Percentiles rank a stretch among this genome's conserved stretches.
These are phyloP conservation scores for Pichia inconspicua DNA, from an alignment of 1,139 yeast genomes.

Conservation along the genomic window DNA sequence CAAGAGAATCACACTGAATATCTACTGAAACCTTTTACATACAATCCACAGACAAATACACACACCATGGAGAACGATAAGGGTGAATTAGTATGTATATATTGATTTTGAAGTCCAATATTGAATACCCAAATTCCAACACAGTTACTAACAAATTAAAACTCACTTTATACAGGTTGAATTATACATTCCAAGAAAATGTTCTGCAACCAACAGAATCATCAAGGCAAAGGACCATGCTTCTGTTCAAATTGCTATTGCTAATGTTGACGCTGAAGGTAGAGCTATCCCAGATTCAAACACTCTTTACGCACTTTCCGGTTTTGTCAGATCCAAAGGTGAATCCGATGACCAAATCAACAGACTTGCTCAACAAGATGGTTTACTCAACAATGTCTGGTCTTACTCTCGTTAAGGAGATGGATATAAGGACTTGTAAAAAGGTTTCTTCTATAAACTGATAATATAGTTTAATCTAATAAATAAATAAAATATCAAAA, in stretches of 20 bases:
- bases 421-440: too few species aligned
- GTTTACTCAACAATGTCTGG: slow-evolving; percentile 98
- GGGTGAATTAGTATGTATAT: slow-evolving; percentile 91
- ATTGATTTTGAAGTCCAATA: background rate
- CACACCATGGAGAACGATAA: slow-evolving; percentile 92
- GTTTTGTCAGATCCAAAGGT: slow-evolving; percentile 85
- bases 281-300: slow-evolving; percentile 86
- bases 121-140: background rate
- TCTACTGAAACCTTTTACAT: too few species aligned
- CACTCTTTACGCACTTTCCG: slow-evolving; percentile 95
- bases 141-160: slow-evolving; percentile 6
- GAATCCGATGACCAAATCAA: slow-evolving; percentile 98
- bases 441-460: too few species aligned
- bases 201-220: slow-evolving; percentile 99
- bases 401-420: slow-evolving; percentile 87
- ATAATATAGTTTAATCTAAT: too few species aligned
- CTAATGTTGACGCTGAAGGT: slow-evolving; percentile 90
- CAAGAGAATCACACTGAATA: too few species aligned
- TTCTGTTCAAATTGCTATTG: slow-evolving; percentile 88
- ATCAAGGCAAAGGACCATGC: slow-evolving; percentile 99
- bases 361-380: slow-evolving; percentile 99
- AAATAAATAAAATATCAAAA: too few species aligned
- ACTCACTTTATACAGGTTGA: slow-evolving; percentile 59
- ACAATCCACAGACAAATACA: background rate
- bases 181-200: slow-evolving; percentile 99